Evolutionary conservation across 2,329 filamentous ascomycete genomes (phyloP).

Genomic region (Trichoderma sp.): DNA sequence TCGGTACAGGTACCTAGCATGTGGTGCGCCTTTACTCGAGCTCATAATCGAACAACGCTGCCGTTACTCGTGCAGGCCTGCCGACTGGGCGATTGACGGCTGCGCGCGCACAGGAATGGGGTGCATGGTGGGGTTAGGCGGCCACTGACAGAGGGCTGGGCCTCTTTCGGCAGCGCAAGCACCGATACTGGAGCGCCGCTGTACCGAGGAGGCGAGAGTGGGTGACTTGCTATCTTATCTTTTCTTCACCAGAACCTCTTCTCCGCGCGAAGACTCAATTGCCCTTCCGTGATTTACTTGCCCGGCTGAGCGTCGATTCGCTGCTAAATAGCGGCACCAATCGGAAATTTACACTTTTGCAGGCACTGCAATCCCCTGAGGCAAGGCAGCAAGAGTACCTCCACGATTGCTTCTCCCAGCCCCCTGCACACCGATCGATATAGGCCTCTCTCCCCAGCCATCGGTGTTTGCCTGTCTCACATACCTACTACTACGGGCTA

Average conservation of each 20-base stretch:
- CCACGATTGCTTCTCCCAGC: background rate
- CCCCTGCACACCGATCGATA: conserved; percentile 15
- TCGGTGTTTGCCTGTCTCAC: conserved; percentile 16
- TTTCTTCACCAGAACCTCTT: background rate
- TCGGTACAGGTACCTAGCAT: background rate
- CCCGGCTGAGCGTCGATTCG: too few species aligned
- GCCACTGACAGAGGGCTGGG: conserved; percentile 13
- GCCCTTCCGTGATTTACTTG: background rate
- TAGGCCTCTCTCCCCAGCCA: conserved; percentile 19
- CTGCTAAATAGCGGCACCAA: background rate
- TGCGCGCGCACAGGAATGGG: conserved; percentile 16
- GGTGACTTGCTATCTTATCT: background rate
- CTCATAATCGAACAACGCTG: background rate
- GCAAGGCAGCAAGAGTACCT: background rate
- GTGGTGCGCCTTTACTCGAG: background rate
- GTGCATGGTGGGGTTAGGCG: conserved; percentile 24
- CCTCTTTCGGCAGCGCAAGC: conserved; percentile 2
- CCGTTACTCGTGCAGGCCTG: background rate
- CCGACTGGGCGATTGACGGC: background rate
- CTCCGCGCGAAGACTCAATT: background rate
- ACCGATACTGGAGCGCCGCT: background rate
- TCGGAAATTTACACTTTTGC: background rate
- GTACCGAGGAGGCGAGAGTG: background rate
- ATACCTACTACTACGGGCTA: background rate
- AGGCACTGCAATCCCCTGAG: background rate